Base-by-base conservation (phyloP, 495 filamentous ascomycete genomes). In the Trichoderma erinaceum region DNA sequence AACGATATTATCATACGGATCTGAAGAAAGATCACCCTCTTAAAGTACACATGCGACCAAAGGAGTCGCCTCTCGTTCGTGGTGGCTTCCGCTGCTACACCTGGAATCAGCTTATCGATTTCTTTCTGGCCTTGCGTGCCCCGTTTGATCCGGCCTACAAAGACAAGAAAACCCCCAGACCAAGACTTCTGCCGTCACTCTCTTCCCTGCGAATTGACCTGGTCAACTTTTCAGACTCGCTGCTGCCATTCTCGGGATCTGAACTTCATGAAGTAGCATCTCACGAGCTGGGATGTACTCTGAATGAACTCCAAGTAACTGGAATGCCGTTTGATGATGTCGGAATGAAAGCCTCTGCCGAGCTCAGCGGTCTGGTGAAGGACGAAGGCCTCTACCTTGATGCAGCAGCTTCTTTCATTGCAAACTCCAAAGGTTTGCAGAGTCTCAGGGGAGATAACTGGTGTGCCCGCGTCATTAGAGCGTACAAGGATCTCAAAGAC, bases 41-140 rank as follows among this genome's bases (percentile, higher is more conserved):
- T 8, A 73, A 69, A 12, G 67, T 78, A 0, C 68, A 73, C 35
- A 73, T 64, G 18, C 78, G 80, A 13, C 70, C 72, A 21, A 74
- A 75, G 64, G 79, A 80, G 44, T 66, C 73, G 4, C 74, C 68
- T 12, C 66, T 79, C 16, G 74, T 77, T 35, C 77, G 75, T 13
- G 72, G 71, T 50, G 82, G 82, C 13, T 79, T 82, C 63, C 78
- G 80, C 16, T 76, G 77, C 66, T 84, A 84, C 66, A 74, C 78
- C 38, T 84, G 82, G 82, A 73, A 76, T 50, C 82, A 83, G 68
- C 65, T 81, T 23, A 68, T 75, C 8, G 82, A 83, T 58, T 81
- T 83, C 48, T 73, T 84, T 16, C 72, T 71, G 32, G 78, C 78
- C 21, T 44, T 84, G 63, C 68, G 76, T 7, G 76, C 78, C 2